Evolutionary conservation across 352 stramenopile genomes (phyloP).

Genomic region (Phytophthora foliorum): DNA sequence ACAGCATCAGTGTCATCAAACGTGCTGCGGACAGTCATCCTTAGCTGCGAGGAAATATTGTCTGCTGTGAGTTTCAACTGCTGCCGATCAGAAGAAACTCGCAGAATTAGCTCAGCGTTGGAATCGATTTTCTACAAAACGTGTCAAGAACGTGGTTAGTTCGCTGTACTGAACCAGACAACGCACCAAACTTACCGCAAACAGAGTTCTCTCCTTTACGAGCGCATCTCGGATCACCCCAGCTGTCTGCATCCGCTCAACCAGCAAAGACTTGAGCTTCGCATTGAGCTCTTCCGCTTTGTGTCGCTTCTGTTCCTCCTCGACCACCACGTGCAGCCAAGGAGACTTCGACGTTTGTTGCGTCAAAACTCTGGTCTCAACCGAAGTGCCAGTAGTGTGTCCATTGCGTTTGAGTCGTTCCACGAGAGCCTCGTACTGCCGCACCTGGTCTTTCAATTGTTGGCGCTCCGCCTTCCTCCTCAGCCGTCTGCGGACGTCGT

Average conservation of each 20-base stretch:
- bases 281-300: constrained; percentile 18
- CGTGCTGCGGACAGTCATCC: neutral
- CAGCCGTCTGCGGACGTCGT: constrained; percentile 12
- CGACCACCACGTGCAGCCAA: constrained; percentile 7
- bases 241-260: constrained; percentile 3
- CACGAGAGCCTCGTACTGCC: constrained; percentile 26
- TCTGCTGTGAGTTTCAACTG: neutral
- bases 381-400: neutral
- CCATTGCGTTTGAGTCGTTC: constrained; percentile 12
- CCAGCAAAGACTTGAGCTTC: constrained; percentile 12
- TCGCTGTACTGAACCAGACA: neutral
- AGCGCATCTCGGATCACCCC: constrained; percentile 5
- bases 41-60: neutral
- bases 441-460: constrained; percentile 32
- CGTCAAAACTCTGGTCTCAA: neutral
- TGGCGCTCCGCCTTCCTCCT: constrained; percentile 29
- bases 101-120: neutral
- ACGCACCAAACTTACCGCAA: constrained; percentile 5
- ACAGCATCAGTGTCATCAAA: constrained; percentile 14
- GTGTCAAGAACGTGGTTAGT: neutral
- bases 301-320: constrained; percentile 6
- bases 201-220: constrained; percentile 3
- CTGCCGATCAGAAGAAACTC: neutral
- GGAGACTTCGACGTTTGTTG: neutral
- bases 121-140: neutral